Percentiles rank a stretch among this genome's conserved stretches.
phyloP scores from a whole-genome alignment of 1,284 basidiomycete genomes.

The Moesziomyces antarcticus region DNA sequence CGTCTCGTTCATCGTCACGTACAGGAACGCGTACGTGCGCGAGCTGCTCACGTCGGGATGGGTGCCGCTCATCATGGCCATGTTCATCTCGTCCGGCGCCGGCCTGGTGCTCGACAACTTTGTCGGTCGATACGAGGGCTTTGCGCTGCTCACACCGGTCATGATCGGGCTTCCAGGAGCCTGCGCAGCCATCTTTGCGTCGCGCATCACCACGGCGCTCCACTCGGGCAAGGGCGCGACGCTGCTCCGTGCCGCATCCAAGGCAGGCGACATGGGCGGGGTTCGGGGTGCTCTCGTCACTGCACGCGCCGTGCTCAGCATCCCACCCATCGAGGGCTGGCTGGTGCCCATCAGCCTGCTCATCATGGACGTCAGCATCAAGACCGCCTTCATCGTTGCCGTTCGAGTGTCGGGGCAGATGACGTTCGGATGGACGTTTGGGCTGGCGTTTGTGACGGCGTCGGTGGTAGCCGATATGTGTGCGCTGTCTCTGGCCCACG shows the following conservation, averaged over 20 bases:
- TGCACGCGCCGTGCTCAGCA: constrained; percentile 19
- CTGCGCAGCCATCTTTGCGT: constrained; percentile 90
- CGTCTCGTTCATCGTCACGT: constrained; percentile 72
- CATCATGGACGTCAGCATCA: constrained; percentile 48
- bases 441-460: constrained; percentile 28
- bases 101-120: constrained; percentile 91
- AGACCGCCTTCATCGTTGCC: constrained; percentile 52
- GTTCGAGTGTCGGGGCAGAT: constrained; percentile 51
- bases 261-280: constrained; percentile 30
- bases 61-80: constrained; percentile 88
- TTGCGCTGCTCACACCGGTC: constrained; percentile 86
- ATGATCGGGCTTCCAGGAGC: constrained; percentile 80
- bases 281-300: constrained; percentile 23
- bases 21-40: constrained; percentile 76
- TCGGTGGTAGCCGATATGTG: constrained; percentile 60
- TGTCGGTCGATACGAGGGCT: constrained; percentile 85
- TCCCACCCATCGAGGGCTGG: constrained; percentile 59
- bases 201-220: constrained; percentile 85
- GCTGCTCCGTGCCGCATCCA: constrained; percentile 21
- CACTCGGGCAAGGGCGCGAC: constrained; percentile 71
- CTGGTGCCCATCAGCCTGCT: constrained; percentile 56
- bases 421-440: constrained; percentile 59
- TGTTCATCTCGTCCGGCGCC: constrained; percentile 89
- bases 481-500: constrained; percentile 77
- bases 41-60: constrained; percentile 85